Evolutionary conservation across 176 grass and related monocot genomes (phyloP), one percentile per base, ranked within the genome.

Genomic region (Ensete glaucum): DNA sequence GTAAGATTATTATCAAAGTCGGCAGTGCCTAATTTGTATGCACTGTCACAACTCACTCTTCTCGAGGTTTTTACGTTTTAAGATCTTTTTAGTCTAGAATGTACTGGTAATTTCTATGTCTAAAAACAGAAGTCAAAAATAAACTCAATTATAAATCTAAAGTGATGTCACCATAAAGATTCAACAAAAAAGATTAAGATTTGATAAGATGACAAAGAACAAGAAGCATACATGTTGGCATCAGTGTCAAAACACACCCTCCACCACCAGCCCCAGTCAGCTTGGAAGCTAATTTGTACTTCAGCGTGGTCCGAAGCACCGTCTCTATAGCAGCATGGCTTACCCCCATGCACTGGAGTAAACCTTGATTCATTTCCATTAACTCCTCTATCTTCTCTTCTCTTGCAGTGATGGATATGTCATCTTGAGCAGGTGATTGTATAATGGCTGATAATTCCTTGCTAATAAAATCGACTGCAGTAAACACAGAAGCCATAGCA

Each of bases 331-430:
- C 81, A 54, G 80, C 70, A 85, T 98, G 90, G 29, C 84, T 85
- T 49, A 98, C 88, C 59, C 94, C 94, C 84, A 98, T 91, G 82
- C 90, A 93, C 64, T 91, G 90, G 53, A 98, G 90, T 84, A 98
- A 89, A 19, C 90, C 94, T 86, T 98, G 94, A 65, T 93, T 98
- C 90, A 98, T 98, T 81, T 89, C 80, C 86, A 98, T 93, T 79
- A 98, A 62, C 75, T 98, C 90, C 74, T 87, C 79, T 79, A 98
- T 69, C 69, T 88, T 93, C 34, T 93, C 88, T 75, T 98, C 94
- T 82, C 85, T 98, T 49, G 82, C 81, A 57, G 80, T 90, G 48
- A 90, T 66, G 53, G 79, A 67, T 77, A 77, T 50, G 43, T 93
- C 85, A 85, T 91, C 88, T 50, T 27, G 62, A 14, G 88, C 85